Evolutionary conservation across 2,329 filamentous ascomycete species (phyloP), one percentile per base, ranked within the genome.

Genomic region (Bipolaris oryzae): DNA sequence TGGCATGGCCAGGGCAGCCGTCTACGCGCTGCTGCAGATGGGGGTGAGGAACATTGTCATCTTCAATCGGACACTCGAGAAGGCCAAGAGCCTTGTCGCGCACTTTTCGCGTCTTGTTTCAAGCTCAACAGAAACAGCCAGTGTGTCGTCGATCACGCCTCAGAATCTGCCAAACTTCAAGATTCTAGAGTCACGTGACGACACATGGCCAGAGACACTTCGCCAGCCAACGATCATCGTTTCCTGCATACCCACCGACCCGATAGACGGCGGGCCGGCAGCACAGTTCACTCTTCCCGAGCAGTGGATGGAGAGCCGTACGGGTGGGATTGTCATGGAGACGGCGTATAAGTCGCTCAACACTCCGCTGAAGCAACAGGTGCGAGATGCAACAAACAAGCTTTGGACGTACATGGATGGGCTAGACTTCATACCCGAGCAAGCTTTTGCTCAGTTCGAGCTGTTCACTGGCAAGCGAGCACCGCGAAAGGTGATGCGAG

Each of bases 391-490:
- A 72, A 80, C 85, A 18, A 78, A 85, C 53, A 79, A 82, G 61
- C 82, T 89, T 38, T 93, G 89, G 89, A 87, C 92, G 0, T 82
- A 89, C 16, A 85, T 92, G 74, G 89, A 92, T 67, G 90, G 90
- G 0, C 78, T 93, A 11, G 89, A 93, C 65, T 81, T 92, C 44
- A 75, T 94, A 13, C 89, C 89, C 0, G 90, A 93, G 71, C 90
- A 93, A 70, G 90, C 88, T 0, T 90, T 90, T 74, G 89, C 90
- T 1, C 90, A 93, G 67, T 94, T 93, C 68, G 90, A 94, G 74
- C 76, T 93, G 2, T 91, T 93, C 71, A 92, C 90, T 0, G 90
- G 89, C 0, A 81, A 89, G 44, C 84, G 88, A 72, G 89, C 89
- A 15, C 89, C 89, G 1, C 83, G 89, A 23, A 79, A 85, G 42